Conservation (phyloP, 2,329 filamentous ascomycete species). For the Botryotinia globosa region DNA sequence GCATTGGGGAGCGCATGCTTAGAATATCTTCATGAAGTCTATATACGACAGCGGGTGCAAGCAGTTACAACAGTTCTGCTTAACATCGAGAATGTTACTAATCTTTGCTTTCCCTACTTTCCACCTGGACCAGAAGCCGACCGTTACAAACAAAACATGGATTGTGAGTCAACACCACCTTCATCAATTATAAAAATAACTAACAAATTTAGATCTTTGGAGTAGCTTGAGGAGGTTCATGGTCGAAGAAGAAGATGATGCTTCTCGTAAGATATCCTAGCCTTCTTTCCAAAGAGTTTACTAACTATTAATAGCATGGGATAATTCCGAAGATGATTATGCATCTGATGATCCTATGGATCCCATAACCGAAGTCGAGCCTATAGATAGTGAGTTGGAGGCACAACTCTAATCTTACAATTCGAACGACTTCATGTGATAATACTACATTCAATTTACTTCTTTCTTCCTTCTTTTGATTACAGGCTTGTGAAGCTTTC, state of each 20-base stretch:
- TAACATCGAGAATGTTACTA: conserved; percentile 33
- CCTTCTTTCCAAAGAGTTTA: not conserved
- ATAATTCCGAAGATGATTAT: conserved; percentile 38
- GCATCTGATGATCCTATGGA: conserved; percentile 56
- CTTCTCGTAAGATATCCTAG: conserved; percentile 38
- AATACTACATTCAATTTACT: not conserved
- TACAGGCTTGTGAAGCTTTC: not conserved
- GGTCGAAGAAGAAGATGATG: conserved; percentile 41
- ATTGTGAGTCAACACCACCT: conserved; percentile 26
- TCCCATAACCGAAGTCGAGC: conserved; percentile 48
- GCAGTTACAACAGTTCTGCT: conserved; percentile 33
- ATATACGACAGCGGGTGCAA: conserved; percentile 32
- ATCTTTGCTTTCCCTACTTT: conserved; percentile 31
- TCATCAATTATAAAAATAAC: not conserved
- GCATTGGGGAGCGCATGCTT: conserved; percentile 35
- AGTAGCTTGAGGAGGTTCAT: conserved; percentile 33
- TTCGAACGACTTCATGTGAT: conserved; percentile 16
- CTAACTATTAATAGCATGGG: conserved; percentile 35
- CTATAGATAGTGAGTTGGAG: conserved; percentile 40
- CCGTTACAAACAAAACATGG: conserved; percentile 23
- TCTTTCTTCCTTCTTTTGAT: conserved; percentile 9
- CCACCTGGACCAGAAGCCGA: conserved; percentile 24
- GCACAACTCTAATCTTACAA: conserved; percentile 21
- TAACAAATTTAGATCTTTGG: conserved; percentile 29
- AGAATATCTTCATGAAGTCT: conserved; percentile 35